These are phyloP conservation scores for Aspergillus arachidicola DNA, from an alignment of 2,329 filamentous ascomycete species.

Conservation along the genomic window DNA sequence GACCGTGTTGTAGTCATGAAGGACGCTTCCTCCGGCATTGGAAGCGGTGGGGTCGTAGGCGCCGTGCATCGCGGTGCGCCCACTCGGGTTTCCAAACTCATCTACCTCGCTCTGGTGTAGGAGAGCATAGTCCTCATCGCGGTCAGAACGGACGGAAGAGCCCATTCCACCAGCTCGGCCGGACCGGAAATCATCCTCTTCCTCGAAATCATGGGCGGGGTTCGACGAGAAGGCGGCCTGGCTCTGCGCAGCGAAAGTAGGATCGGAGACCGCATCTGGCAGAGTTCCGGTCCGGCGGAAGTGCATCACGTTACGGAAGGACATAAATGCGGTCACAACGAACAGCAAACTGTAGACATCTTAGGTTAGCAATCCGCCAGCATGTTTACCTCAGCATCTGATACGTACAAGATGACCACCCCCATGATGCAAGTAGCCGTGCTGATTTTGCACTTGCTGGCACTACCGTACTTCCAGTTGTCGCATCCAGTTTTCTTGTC, in stretches of 20 bases:
- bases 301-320: conserved; percentile 57
- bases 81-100: conserved; percentile 40
- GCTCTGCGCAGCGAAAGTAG: conserved; percentile 53
- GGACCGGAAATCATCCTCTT: conserved; percentile 48
- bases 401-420: conserved; percentile 58
- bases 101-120: conserved; percentile 52
- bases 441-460: conserved; percentile 59
- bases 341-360: conserved; percentile 54
- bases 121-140: conserved; percentile 55
- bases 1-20: conserved; percentile 43
- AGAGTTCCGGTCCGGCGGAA: conserved; percentile 60
- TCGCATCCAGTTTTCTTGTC: conserved; percentile 52
- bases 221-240: conserved; percentile 53
- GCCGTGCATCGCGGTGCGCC: conserved; percentile 39
- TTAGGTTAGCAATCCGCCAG: conserved; percentile 3
- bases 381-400: neutral
- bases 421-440: conserved; percentile 59
- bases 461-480: conserved; percentile 58
- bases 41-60: conserved; percentile 44
- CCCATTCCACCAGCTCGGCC: conserved; percentile 41
- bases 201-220: conserved; percentile 48
- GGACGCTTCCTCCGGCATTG: conserved; percentile 28
- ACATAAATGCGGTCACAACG: conserved; percentile 54
- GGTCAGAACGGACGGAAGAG: conserved; percentile 43
- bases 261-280: conserved; percentile 48